These are phyloP conservation scores for Polygonum aviculare DNA, from an alignment of 148 eudicot species.

Conservation along the genomic window DNA sequence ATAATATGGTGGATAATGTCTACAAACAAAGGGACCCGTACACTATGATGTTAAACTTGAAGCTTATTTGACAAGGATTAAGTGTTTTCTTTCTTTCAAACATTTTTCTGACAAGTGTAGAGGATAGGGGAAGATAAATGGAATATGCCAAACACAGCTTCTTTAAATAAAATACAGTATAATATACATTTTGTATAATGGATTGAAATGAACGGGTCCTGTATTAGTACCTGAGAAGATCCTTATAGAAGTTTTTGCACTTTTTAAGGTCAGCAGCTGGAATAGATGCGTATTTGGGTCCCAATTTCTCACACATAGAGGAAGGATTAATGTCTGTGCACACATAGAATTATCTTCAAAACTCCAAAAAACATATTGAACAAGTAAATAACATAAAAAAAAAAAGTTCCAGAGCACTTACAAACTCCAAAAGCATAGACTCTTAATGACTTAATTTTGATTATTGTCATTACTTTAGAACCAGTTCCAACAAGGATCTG, in stretches of 20 bases:
- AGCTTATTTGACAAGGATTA: too few species aligned
- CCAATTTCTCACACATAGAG: slow-evolving; percentile 80
- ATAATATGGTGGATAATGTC: too few species aligned
- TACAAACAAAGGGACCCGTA: too few species aligned
- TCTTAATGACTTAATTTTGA: slow-evolving; percentile 75
- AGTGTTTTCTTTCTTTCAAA: too few species aligned
- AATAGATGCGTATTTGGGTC: slow-evolving; percentile 65
- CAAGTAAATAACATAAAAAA: neutral
- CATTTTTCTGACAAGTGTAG: too few species aligned
- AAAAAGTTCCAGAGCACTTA: slow-evolving; percentile 32
- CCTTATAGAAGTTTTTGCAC: slow-evolving; percentile 55
- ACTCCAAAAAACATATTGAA: neutral
- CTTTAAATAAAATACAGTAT: too few species aligned
- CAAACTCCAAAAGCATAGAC: slow-evolving; percentile 91
- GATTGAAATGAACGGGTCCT: too few species aligned
- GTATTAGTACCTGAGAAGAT: slow-evolving; percentile 69
- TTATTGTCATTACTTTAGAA: slow-evolving; percentile 63
- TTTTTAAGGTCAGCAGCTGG: slow-evolving; percentile 53
- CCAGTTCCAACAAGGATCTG: slow-evolving; percentile 98
- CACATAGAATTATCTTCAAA: slow-evolving; percentile 5
- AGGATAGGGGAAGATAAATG: too few species aligned
- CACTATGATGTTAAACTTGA: too few species aligned
- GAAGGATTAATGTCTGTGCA: slow-evolving; percentile 67
- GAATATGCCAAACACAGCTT: too few species aligned
- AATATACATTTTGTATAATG: too few species aligned